Percentiles rank a stretch among this genome's conserved stretches.
phyloP scores from a whole-genome alignment of 148 eudicot genomes.

The Fagopyrum homotropicum region DNA sequence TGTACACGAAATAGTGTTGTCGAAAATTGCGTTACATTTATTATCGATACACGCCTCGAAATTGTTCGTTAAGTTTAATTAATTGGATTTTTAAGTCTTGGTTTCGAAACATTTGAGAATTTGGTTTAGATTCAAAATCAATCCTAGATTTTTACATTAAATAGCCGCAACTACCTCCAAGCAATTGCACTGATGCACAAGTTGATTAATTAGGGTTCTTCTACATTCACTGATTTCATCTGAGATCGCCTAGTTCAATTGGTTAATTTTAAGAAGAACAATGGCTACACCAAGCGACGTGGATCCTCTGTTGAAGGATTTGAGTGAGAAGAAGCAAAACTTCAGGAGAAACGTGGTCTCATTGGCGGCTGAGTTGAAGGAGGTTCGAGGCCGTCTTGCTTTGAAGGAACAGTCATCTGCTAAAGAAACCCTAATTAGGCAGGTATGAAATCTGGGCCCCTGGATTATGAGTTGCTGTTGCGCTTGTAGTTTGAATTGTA shows the following conservation, averaged over 20 bases:
- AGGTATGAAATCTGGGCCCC: conserved; percentile 29
- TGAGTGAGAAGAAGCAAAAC: conserved; percentile 71
- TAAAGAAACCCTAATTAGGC: conserved; percentile 66
- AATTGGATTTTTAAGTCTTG: not conserved
- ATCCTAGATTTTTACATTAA: not conserved
- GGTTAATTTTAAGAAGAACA: not conserved
- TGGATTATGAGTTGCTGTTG: not conserved
- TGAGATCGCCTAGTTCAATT: not conserved
- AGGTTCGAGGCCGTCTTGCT: conserved; percentile 66
- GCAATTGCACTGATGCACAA: not conserved
- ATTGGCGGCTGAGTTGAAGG: conserved; percentile 85
- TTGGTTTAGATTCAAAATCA: not conserved
- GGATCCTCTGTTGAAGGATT: conserved; percentile 87
- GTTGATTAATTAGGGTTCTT: not conserved
- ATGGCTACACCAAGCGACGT: conserved; percentile 13
- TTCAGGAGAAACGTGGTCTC: conserved; percentile 77
- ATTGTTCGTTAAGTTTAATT: not conserved
- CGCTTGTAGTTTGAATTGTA: not conserved
- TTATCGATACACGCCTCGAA: too few species aligned
- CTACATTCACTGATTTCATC: not conserved
- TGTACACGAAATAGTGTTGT: not conserved
- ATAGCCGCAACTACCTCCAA: not conserved
- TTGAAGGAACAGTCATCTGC: conserved; percentile 54
- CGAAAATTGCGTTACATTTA: not conserved
- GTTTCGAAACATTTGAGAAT: not conserved